A percentile compares a stretch with the other conserved stretches of the same genome.
Evolutionary conservation across 75 land plant species (phyloP).

Genomic region (Chamaecyparis obtusa): DNA sequence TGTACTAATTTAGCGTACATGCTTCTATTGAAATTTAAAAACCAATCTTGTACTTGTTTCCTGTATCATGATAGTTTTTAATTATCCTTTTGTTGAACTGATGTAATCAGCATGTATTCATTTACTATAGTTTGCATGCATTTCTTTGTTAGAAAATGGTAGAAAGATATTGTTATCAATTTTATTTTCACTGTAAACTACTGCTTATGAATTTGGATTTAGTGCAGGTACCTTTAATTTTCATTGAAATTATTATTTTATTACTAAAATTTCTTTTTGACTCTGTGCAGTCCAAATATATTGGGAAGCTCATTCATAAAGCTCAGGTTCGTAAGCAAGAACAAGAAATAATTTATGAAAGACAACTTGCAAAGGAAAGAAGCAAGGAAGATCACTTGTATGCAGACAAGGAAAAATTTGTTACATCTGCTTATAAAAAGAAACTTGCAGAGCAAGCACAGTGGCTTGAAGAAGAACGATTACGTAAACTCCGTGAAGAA

Average conservation of each 20-base stretch:
- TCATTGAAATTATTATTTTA: not conserved
- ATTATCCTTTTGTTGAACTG: not conserved
- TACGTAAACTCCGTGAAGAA: conserved; percentile 67
- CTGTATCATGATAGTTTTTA: not conserved
- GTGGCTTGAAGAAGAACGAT: conserved; percentile 80
- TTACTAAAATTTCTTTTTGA: not conserved
- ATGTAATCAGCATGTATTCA: not conserved
- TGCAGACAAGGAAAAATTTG: conserved; percentile 93
- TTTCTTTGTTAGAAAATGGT: not conserved
- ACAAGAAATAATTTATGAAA: conserved; percentile 85
- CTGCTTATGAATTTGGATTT: not conserved
- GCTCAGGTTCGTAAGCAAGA: conserved; percentile 67
- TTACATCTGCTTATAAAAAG: conserved; percentile 89
- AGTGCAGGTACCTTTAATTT: not conserved
- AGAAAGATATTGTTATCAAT: not conserved
- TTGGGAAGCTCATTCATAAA: conserved; percentile 59
- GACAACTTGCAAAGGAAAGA: conserved; percentile 87
- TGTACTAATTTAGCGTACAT: not conserved
- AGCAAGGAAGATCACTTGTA: conserved; percentile 85
- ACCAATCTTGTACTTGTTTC: conserved; percentile 4
- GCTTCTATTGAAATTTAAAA: not conserved
- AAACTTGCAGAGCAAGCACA: conserved; percentile 86
- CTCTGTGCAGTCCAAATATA: conserved; percentile 78
- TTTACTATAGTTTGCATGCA: not conserved
- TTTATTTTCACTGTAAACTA: not conserved